A percentile compares a stretch with the other conserved stretches of the same genome.
These are phyloP conservation scores for Euphorbia lathyris DNA, from an alignment of 345 rosid genomes.

Conservation along the genomic window DNA sequence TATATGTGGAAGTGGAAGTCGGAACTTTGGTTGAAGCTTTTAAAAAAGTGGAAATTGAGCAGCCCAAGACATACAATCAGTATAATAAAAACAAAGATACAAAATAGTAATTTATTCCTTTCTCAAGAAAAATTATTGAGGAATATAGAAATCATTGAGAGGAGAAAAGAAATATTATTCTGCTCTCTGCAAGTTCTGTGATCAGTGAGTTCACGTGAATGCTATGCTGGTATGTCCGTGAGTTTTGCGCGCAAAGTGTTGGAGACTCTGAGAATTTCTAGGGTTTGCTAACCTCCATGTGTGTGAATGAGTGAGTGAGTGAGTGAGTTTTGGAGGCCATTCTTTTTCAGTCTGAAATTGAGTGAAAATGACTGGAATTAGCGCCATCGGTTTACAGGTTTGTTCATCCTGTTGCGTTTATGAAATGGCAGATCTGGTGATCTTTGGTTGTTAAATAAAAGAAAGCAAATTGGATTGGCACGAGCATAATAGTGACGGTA, in stretches of 20 bases:
- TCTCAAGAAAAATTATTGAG: slow-evolving; percentile 8
- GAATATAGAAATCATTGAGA: slow-evolving; percentile 28
- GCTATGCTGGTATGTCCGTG: slow-evolving; percentile 33
- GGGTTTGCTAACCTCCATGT: not conserved
- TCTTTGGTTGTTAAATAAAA: not conserved
- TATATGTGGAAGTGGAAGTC: not conserved
- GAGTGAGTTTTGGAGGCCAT: not conserved
- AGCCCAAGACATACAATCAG: slow-evolving; percentile 14
- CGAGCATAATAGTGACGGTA: not conserved
- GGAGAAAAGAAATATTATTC: slow-evolving; percentile 16
- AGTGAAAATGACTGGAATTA: not conserved
- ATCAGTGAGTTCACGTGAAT: slow-evolving; percentile 62
- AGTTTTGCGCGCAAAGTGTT: slow-evolving; percentile 39
- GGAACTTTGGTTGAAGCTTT: not conserved
- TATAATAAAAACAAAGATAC: not conserved
- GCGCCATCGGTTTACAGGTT: not conserved
- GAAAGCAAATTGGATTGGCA: slow-evolving; percentile 11
- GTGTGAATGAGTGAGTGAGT: too few species aligned
- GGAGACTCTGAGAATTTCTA: slow-evolving; percentile 24
- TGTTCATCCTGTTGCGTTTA: too few species aligned
- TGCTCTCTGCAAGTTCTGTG: slow-evolving; percentile 23
- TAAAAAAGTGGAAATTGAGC: not conserved
- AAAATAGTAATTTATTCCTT: slow-evolving; percentile 4
- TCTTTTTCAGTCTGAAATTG: not conserved
- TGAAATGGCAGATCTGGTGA: not conserved